Percentiles rank a stretch among this genome's conserved stretches.
Evolutionary conservation across 1,284 basidiomycete genomes (phyloP).

Genomic region (Coriolopsis trogii): DNA sequence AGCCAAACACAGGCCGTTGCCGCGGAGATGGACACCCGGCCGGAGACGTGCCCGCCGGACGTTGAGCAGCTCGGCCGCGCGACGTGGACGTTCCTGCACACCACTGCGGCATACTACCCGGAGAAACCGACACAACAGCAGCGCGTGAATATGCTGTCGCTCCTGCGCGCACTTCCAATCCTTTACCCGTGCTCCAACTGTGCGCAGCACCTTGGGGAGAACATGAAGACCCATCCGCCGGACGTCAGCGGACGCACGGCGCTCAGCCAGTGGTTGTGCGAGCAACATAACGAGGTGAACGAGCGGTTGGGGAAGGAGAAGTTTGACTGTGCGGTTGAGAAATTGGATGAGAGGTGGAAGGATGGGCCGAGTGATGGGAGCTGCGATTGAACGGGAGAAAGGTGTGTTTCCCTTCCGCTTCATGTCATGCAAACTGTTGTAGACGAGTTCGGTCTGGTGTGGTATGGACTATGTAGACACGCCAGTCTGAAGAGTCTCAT

Average conservation of each 20-base stretch:
- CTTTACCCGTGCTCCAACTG: conserved; percentile 90
- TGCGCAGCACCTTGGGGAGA: conserved; percentile 76
- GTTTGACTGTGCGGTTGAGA: conserved; percentile 75
- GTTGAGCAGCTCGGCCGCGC: conserved; percentile 85
- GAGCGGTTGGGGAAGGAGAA: conserved; percentile 77
- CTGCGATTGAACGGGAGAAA: conserved; percentile 88
- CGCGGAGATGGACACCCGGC: conserved; percentile 44
- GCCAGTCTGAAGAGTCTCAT: too few relatives aligned
- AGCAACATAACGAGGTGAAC: conserved; percentile 92
- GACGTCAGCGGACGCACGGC: conserved; percentile 70
- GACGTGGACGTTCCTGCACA: conserved; percentile 96
- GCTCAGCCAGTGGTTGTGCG: conserved; percentile 86
- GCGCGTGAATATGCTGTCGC: conserved; percentile 78
- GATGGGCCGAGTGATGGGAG: conserved; percentile 87
- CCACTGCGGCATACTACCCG: conserved; percentile 94
- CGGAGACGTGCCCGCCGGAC: conserved; percentile 83
- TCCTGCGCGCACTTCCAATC: conserved; percentile 76
- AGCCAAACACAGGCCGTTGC: conserved; percentile 30
- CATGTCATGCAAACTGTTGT: too few relatives aligned
- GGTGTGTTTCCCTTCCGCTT: too few relatives aligned
- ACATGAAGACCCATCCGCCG: conserved; percentile 68
- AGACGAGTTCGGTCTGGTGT: too few relatives aligned
- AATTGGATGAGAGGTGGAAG: conserved; percentile 86
- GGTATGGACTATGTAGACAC: too few relatives aligned
- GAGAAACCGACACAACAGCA: conserved; percentile 70